A percentile compares a stretch with the other conserved stretches of the same genome.
phyloP scores from a whole-genome alignment of 2,329 filamentous ascomycete genomes.

The Periconia sp. region DNA sequence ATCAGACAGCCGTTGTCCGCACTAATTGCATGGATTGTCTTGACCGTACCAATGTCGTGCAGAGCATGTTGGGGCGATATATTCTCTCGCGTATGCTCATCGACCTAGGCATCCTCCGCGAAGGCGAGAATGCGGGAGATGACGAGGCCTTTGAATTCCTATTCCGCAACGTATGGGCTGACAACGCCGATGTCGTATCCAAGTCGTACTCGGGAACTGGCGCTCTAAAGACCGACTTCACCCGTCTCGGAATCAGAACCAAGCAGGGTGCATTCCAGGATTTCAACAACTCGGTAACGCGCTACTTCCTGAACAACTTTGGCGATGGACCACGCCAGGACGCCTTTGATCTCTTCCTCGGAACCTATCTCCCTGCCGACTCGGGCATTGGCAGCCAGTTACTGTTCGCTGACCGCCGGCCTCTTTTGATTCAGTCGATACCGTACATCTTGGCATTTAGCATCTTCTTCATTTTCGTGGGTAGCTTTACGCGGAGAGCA shows the following conservation, averaged over 20 bases:
- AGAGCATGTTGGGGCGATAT: conserved; percentile 93
- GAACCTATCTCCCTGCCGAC: conserved; percentile 77
- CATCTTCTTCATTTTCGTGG: conserved; percentile 80
- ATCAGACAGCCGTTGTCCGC: conserved; percentile 88
- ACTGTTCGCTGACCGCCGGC: conserved; percentile 83
- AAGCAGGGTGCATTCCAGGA: conserved; percentile 85
- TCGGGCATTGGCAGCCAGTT: conserved; percentile 73
- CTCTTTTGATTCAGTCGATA: conserved; percentile 88
- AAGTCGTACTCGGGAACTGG: conserved; percentile 94
- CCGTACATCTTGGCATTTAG: conserved; percentile 90
- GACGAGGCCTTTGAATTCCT: conserved; percentile 84
- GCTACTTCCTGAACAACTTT: conserved; percentile 95
- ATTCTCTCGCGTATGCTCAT: conserved; percentile 87
- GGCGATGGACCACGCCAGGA: conserved; percentile 92
- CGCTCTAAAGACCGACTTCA: conserved; percentile 97
- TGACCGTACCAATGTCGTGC: conserved; percentile 96
- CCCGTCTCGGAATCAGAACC: conserved; percentile 88
- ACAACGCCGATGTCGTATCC: conserved; percentile 96
- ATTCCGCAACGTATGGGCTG: conserved; percentile 97
- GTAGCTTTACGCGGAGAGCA: conserved; percentile 72
- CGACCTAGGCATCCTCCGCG: conserved; percentile 78
- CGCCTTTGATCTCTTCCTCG: conserved; percentile 92
- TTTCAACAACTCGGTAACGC: conserved; percentile 82
- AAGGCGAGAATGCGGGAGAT: conserved; percentile 78
- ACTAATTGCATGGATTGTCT: conserved; percentile 99